Evolutionary conservation across 768 basidiomycete genomes (phyloP).

Genomic region (Chalciporus chontae): DNA sequence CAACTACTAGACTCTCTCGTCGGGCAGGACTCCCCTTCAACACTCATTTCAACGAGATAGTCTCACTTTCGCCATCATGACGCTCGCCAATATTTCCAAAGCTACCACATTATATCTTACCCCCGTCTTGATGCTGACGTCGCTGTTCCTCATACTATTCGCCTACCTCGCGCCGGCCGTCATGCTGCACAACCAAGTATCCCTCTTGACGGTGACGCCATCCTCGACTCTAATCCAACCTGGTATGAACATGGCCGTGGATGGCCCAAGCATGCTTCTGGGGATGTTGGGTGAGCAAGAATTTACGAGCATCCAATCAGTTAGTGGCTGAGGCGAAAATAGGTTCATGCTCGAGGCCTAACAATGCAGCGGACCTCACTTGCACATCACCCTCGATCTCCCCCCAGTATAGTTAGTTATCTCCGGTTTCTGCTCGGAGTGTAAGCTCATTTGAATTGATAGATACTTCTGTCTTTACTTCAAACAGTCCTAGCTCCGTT

Average conservation of each 20-base stretch:
- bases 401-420: slow-evolving; percentile 57
- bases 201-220: slow-evolving; percentile 62
- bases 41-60: background rate
- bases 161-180: slow-evolving; percentile 65
- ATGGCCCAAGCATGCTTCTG: slow-evolving; percentile 67
- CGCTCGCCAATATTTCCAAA: slow-evolving; percentile 73
- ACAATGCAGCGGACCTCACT: slow-evolving; percentile 45
- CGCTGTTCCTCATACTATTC: slow-evolving; percentile 62
- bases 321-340: background rate
- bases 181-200: slow-evolving; percentile 57
- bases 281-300: slow-evolving; percentile 57
- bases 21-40: slow-evolving; percentile 22
- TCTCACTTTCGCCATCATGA: slow-evolving; percentile 24
- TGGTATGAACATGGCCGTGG: slow-evolving; percentile 35
- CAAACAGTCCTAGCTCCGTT: slow-evolving; percentile 49
- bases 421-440: too few species aligned
- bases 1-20: slow-evolving; percentile 7
- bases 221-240: slow-evolving; percentile 42
- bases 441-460: background rate
- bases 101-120: slow-evolving; percentile 64
- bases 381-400: slow-evolving; percentile 56
- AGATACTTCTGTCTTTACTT: slow-evolving; percentile 68
- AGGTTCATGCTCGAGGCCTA: slow-evolving; percentile 67
- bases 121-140: slow-evolving; percentile 61
- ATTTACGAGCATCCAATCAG: background rate